Evolutionary conservation across 1,284 basidiomycete genomes (phyloP), one percentile per base, ranked within the genome.

Genomic region (Ganoderma sinense): DNA sequence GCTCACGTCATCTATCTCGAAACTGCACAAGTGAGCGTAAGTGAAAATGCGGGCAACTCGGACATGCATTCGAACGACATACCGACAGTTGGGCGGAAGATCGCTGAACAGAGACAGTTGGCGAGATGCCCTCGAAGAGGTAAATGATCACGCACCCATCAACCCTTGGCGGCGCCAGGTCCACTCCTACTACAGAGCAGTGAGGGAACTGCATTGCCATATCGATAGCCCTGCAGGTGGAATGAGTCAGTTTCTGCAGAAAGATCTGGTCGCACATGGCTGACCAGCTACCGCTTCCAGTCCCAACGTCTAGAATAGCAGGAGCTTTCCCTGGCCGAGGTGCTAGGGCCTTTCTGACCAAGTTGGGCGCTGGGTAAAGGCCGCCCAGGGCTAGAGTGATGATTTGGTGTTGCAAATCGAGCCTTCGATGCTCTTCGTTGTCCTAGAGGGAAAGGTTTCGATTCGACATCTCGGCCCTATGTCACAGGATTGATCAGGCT

Each of bases 251-350:
- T 51, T 23, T 26, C 45, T 23, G 10, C 51, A 3, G 48, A 45
- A 45, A 20, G 4, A 26, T 40, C 48, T 31, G 29, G 51, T 39
- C n/a, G 11, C 31, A 23, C 36, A 23, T 40, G 56, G 73, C 75
- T 64, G 66, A 80, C 81, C 81, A 82, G 64, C 78, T 79, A 48
- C 80, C 80, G 62, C 80, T 81, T 45, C 80, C 80, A 14, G 80
- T 78, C 7, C 81, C 80, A 26, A 82, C 77, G 51, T 82, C 81
- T 26, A 81, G 66, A 33, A 82, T 74, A 2, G 74, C 70, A 45
- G 80, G 80, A 4, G 69, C 67, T 40, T 74, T 73, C 58, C 76
- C 75, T n/a, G 72, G 71, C 20, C 78, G 76, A 6, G 78, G 79
- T 18, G 75, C 72, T 13, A 82, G 74, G 18, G 80, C 80, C 66